These are phyloP conservation scores for Xylaria arbuscula DNA, from an alignment of 2,329 filamentous ascomycete genomes.

Conservation along the genomic window DNA sequence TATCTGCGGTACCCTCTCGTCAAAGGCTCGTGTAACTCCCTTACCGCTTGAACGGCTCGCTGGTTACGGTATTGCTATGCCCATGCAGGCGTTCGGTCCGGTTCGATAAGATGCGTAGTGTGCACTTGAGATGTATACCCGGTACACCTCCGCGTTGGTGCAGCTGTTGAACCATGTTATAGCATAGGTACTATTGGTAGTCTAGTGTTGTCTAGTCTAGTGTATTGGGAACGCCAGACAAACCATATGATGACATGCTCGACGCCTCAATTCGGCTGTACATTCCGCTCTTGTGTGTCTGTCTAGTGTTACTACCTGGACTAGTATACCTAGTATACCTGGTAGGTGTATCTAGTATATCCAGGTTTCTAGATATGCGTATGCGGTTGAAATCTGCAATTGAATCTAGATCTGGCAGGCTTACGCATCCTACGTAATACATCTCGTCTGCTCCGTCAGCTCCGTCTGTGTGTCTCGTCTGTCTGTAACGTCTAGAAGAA, in stretches of 20 bases:
- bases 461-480: neutral
- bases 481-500: too few species aligned
- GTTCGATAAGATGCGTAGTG: neutral
- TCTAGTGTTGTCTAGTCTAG: too few species aligned
- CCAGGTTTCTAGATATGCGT: neutral
- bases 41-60: neutral
- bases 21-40: neutral
- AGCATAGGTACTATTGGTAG: too few species aligned
- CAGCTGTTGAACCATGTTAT: too few species aligned
- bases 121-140: neutral
- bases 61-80: neutral
- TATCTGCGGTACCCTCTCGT: neutral
- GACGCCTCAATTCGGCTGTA: constrained; percentile 9
- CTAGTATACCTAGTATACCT: too few species aligned
- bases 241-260: neutral
- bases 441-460: neutral
- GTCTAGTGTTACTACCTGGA: too few species aligned
- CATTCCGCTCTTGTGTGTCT: constrained; percentile 1
- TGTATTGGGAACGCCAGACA: too few species aligned
- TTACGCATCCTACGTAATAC: constrained; percentile 8
- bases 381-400: neutral
- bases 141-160: neutral
- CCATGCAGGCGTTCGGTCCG: neutral
- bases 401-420: constrained; percentile 27
- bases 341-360: too few species aligned